Conservation (phyloP, 1,284 basidiomycete genomes). For the Moesziomyces aphidis region DNA sequence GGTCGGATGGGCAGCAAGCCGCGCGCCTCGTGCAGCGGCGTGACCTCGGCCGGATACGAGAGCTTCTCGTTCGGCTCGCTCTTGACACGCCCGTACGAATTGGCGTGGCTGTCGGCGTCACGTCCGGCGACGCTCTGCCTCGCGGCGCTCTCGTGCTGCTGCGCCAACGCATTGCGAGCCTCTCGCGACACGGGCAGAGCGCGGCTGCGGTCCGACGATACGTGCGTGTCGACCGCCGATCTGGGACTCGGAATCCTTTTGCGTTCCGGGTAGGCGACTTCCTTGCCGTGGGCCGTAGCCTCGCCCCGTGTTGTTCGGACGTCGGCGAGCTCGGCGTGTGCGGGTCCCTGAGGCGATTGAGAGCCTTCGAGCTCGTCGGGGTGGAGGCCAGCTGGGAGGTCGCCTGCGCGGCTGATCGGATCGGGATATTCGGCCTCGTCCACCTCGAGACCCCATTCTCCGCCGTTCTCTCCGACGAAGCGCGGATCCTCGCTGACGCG, state of each 20-base stretch:
- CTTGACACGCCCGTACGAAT: slow-evolving; percentile 19
- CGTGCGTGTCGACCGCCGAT: slow-evolving; percentile 9
- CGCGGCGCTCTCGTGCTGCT: slow-evolving; percentile 8
- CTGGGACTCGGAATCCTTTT: slow-evolving; percentile 7
- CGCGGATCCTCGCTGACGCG: slow-evolving; percentile 65
- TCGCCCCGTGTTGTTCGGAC: slow-evolving; percentile 9
- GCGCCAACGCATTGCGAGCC: slow-evolving; percentile 2
- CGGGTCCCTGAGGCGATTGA: slow-evolving; percentile 25
- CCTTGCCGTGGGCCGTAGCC: slow-evolving; percentile 3
- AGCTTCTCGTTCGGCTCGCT: slow-evolving; percentile 11
- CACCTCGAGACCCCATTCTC: slow-evolving; percentile 59
- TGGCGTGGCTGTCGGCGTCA: slow-evolving; percentile 5
- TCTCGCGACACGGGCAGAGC: slow-evolving; percentile 17
- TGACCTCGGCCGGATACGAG: slow-evolving; percentile 30
- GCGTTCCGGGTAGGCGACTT: slow-evolving; percentile 11
- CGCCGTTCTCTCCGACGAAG: slow-evolving; percentile 58
- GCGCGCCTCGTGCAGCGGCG: slow-evolving; percentile 43
- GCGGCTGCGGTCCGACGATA: slow-evolving; percentile 11
- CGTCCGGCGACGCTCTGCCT: slow-evolving; percentile 3
- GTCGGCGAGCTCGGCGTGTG: slow-evolving; percentile 16
- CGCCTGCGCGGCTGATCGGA: slow-evolving; percentile 50
- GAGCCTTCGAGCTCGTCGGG: slow-evolving; percentile 38
- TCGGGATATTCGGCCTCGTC: slow-evolving; percentile 58
- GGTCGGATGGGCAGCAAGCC: slow-evolving; percentile 47
- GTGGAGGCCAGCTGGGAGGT: slow-evolving; percentile 36